These are phyloP conservation scores for Candida sanyaensis DNA, from an alignment of 1,139 yeast species.

Conservation along the genomic window DNA sequence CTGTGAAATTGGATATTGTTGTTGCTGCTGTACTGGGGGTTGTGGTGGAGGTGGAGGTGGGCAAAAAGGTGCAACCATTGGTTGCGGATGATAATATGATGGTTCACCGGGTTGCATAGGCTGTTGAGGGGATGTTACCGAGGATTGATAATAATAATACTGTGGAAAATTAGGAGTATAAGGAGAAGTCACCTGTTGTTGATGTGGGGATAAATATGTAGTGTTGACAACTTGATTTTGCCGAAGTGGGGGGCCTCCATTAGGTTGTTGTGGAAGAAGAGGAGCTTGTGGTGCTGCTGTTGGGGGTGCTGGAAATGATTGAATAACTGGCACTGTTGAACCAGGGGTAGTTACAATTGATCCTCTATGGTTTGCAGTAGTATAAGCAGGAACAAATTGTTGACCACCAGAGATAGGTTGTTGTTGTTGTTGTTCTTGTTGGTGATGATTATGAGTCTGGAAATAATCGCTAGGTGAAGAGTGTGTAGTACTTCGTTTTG, in stretches of 20 bases:
- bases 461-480: not conserved
- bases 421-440: slow-evolving; percentile 5
- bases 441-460: not conserved
- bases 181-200: not conserved
- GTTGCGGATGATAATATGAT: not conserved
- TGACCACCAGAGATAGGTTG: not conserved
- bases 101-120: slow-evolving; percentile 1
- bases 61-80: not conserved
- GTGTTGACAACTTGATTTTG: too few relatives aligned
- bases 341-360: slow-evolving; percentile 3
- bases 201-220: not conserved
- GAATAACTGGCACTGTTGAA: slow-evolving; percentile 2
- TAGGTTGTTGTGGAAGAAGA: not conserved
- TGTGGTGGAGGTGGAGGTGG: not conserved
- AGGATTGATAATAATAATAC: slow-evolving; percentile 7
- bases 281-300: not conserved
- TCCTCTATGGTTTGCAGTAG: not conserved
- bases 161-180: slow-evolving; percentile 1
- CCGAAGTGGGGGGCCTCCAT: too few relatives aligned
- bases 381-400: not conserved
- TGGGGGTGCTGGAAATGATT: slow-evolving; percentile 3
- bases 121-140: not conserved
- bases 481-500: slow-evolving; percentile 1
- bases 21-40: slow-evolving; percentile 7
- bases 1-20: slow-evolving; percentile 11